A percentile compares a stretch with the other conserved stretches of the same genome.
These are phyloP conservation scores for Hyphochytrium catenoides DNA, from an alignment of 352 stramenopile genomes.

Conservation along the genomic window DNA sequence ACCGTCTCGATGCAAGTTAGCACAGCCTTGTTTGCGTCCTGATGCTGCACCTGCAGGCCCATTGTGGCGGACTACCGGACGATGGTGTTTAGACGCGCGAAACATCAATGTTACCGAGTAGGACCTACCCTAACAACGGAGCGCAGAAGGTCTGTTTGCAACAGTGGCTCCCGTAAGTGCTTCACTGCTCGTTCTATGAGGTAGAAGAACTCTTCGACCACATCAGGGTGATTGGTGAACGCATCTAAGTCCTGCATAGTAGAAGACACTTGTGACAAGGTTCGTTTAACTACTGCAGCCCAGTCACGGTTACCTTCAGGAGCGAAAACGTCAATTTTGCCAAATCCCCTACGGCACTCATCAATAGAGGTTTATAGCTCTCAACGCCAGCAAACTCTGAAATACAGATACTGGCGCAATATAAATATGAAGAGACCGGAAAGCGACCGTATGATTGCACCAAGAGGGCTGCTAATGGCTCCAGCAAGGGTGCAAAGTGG, in stretches of 20 bases:
- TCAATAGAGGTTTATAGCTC: conserved; percentile 27
- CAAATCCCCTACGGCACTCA: conserved; percentile 28
- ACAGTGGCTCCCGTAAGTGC: conserved; percentile 42
- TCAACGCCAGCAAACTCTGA: conserved; percentile 20
- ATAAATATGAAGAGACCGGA: conserved; percentile 61
- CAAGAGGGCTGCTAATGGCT: conserved; percentile 42
- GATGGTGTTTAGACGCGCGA: too few relatives aligned
- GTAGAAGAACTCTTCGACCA: conserved; percentile 90
- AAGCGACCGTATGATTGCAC: conserved; percentile 36
- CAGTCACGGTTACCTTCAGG: conserved; percentile 22
- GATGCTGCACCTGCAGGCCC: conserved; percentile 70
- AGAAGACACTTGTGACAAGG: conserved; percentile 20
- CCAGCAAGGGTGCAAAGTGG: conserved; percentile 32
- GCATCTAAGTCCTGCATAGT: conserved; percentile 23
- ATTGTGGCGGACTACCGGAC: conserved; percentile 28
- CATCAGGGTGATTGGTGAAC: conserved; percentile 52
- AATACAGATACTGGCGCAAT: conserved; percentile 47
- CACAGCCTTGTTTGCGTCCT: conserved; percentile 76
- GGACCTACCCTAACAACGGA: conserved; percentile 29
- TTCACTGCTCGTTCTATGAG: conserved; percentile 68
- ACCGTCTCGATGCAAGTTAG: conserved; percentile 69
- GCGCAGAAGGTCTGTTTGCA: conserved; percentile 27
- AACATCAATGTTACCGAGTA: neutral
- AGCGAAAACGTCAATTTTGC: conserved; percentile 52
- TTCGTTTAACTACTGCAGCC: conserved; percentile 2